Conservation (phyloP, 495 filamentous ascomycete genomes). For the Hyaloscypha hepaticicola region DNA sequence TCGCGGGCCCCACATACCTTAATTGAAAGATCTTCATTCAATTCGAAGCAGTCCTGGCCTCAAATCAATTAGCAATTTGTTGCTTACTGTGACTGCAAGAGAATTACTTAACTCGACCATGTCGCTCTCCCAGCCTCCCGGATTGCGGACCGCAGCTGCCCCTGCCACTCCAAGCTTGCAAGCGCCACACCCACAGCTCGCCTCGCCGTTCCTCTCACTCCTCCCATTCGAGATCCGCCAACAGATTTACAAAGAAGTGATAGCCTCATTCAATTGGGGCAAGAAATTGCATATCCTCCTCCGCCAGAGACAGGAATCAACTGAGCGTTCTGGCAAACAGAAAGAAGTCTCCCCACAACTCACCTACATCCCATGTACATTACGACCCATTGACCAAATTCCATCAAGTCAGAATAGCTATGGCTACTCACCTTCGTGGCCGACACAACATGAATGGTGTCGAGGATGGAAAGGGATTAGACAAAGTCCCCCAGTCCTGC, state of each 20-base stretch:
- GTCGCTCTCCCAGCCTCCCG: neutral
- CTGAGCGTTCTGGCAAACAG: neutral
- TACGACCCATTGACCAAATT: neutral
- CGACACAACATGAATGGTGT: neutral
- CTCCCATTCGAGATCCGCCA: neutral
- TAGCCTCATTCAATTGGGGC: neutral
- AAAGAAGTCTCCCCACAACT: neutral
- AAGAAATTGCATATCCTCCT: neutral
- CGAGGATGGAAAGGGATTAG: neutral
- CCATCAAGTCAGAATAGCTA: neutral
- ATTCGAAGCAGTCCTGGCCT: neutral
- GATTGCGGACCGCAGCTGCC: neutral
- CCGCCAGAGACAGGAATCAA: neutral
- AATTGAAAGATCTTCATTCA: neutral
- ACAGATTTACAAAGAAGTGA: neutral
- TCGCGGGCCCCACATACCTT: too few species aligned
- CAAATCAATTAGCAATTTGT: neutral
- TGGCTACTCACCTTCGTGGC: neutral
- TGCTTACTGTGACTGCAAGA: neutral
- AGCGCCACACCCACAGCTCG: neutral
- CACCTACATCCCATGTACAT: neutral
- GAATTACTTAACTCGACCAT: neutral
- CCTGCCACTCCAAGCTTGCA: neutral
- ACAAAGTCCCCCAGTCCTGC: neutral
- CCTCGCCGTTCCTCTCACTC: neutral